Evolutionary conservation across 2,329 filamentous ascomycete species (phyloP).

Genomic region (Ascochyta pisi): DNA sequence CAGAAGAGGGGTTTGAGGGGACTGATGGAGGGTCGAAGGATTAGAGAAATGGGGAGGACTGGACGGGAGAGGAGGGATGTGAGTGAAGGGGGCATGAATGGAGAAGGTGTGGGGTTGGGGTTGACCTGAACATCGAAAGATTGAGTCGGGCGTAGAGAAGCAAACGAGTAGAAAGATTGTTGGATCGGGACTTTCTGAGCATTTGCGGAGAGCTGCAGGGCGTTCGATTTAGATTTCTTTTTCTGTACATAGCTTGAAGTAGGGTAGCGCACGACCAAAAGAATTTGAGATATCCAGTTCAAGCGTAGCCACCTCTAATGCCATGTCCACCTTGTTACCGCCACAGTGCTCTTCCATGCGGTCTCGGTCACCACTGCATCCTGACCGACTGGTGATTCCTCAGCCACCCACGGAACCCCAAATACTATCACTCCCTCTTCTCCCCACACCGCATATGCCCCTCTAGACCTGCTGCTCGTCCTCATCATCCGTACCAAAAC

Average conservation of each 20-base stretch:
- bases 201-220: slow-evolving; percentile 7
- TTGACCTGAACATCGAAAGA: not conserved
- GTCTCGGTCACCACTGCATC: no score
- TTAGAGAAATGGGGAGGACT: slow-evolving; percentile 72
- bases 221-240: slow-evolving; percentile 7
- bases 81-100: slow-evolving; percentile 11
- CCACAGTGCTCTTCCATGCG: no score
- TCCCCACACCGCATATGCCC: no score
- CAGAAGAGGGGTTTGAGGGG: slow-evolving; percentile 93
- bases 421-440: no score
- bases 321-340: not conserved
- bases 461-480: not conserved
- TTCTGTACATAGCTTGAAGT: slow-evolving; percentile 16
- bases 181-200: not conserved
- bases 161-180: not conserved
- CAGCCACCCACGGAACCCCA: no score
- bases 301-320: not conserved
- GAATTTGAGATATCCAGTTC: not conserved
- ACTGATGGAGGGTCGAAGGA: slow-evolving; percentile 89
- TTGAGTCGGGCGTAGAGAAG: not conserved
- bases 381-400: no score
- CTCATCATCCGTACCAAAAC: not conserved
- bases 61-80: slow-evolving; percentile 15
- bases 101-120: slow-evolving; percentile 13
- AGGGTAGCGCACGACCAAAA: not conserved